Evolutionary conservation across 2,329 filamentous ascomycete species (phyloP), one percentile per base, ranked within the genome.

Genomic region (Beauveria sp.): DNA sequence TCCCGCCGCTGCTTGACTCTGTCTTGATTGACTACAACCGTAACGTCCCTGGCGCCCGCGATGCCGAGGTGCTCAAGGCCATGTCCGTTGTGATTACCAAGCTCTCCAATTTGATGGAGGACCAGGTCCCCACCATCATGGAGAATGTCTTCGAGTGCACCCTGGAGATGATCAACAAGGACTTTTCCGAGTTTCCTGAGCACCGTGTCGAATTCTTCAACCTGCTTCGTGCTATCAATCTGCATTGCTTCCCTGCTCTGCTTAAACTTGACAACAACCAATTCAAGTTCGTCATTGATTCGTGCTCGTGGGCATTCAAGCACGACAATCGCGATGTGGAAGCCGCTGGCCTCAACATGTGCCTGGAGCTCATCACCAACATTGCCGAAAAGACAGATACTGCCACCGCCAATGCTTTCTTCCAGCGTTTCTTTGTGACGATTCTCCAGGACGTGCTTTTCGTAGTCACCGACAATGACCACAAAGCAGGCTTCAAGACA

Each of bases 181-280:
- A 99, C 76, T 99, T 99, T 76, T 97, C 96, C 52, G 94, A 99
- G 72, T 99, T 96, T 74, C 94, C 94, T 0, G 94, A 99, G 74
- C 94, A 99, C 73, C 89, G 96, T 62, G 94, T 99, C n/a, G 93
- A 97, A 75, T 99, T 99, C 76, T 99, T 99, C 84, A 97, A 96
- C 76, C 84, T 99, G 26, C 83, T 99, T 43, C 85, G 96, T 67
- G 91, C 93, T 16, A 97, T 99, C 77, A 99, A 99, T 75, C 79
- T 97, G 53, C 91, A 96, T 74, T 99, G 94, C 76, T 99, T 99
- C 86, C 91, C 91, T 62, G 86, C 94, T 1, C 83, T 99, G 24
- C 82, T 99, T 66, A 96, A 96, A 76, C 86, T 99, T 40, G 93
- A 99, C 72, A 93, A 91, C 70, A 87, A 91, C 63, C 94, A 97